phyloP scores from a whole-genome alignment of 192 early-diverging fungal genomes.

The Coemansia sp. region DNA sequence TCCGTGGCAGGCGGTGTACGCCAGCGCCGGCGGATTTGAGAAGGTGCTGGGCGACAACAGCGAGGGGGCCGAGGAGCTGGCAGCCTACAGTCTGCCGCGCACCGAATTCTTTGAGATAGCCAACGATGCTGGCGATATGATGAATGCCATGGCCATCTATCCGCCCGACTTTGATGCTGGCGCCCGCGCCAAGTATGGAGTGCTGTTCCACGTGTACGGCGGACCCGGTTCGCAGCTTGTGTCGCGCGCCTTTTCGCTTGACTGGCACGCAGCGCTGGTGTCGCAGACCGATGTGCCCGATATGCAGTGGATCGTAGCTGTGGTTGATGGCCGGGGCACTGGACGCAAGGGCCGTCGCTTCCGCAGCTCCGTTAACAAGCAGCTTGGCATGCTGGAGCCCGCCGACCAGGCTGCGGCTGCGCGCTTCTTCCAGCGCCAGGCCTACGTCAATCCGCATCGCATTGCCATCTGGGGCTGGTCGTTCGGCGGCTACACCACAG shows the following conservation, averaged over 20 bases:
- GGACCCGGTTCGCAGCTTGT: constrained; percentile 89
- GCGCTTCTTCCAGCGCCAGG: constrained; percentile 59
- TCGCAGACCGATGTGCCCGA: constrained; percentile 56
- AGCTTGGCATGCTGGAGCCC: constrained; percentile 80
- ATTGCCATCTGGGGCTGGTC: constrained; percentile 98
- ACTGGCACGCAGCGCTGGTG: constrained; percentile 70
- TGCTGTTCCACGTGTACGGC: constrained; percentile 85
- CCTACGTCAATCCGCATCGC: constrained; percentile 76
- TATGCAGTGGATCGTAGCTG: constrained; percentile 67
- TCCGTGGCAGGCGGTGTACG: constrained; percentile 73
- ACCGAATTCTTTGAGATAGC: constrained; percentile 52
- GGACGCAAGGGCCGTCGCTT: constrained; percentile 83
- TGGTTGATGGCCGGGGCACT: constrained; percentile 89
- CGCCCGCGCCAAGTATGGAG: constrained; percentile 73
- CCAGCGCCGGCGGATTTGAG: constrained; percentile 56
- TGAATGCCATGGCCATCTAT: constrained; percentile 80
- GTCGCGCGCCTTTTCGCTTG: constrained; percentile 63
- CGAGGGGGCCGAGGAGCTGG: constrained; percentile 48
- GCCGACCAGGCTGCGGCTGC: constrained; percentile 87
- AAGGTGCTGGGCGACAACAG: constrained; percentile 62
- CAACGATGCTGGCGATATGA: constrained; percentile 53
- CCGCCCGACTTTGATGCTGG: constrained; percentile 76
- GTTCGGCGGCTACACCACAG: constrained; percentile 86
- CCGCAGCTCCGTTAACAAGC: constrained; percentile 68
- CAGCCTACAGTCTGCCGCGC: constrained; percentile 62